These are phyloP conservation scores for Talaromyces proteolyticus DNA, from an alignment of 495 filamentous ascomycete genomes.

Conservation along the genomic window DNA sequence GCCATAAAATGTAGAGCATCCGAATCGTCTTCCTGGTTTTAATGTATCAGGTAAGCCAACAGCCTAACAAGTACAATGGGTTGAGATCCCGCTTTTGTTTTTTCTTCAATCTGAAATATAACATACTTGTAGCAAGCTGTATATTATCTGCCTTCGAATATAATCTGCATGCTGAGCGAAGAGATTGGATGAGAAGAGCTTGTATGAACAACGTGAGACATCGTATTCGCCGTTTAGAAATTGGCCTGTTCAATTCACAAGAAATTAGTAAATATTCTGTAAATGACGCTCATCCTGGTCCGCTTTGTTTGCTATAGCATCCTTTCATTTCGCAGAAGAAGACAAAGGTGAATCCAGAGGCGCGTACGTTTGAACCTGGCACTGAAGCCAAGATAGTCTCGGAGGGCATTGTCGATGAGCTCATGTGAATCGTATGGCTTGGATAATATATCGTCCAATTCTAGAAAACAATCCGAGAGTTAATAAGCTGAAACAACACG, in stretches of 20 bases:
- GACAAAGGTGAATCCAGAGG: too few species aligned
- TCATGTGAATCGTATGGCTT: conserved; percentile 67
- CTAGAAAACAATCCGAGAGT: conserved; percentile 36
- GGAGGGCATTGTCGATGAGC: conserved; percentile 79
- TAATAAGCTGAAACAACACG: conserved; percentile 2
- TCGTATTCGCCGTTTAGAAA: conserved; percentile 83
- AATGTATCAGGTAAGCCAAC: not conserved
- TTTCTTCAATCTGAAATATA: conserved; percentile 3
- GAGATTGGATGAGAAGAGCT: conserved; percentile 67
- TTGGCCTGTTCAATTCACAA: conserved; percentile 47
- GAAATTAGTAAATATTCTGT: not conserved
- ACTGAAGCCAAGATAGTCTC: conserved; percentile 75
- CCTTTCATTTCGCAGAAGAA: too few species aligned
- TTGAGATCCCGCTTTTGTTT: not conserved
- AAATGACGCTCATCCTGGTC: too few species aligned
- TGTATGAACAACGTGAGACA: conserved; percentile 76
- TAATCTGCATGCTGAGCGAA: conserved; percentile 75
- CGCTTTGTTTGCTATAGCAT: too few species aligned
- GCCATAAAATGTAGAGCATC: conserved; percentile 74
- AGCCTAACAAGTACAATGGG: not conserved
- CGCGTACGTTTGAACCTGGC: conserved; percentile 63
- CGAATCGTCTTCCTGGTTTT: conserved; percentile 65
- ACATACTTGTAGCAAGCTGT: conserved; percentile 76
- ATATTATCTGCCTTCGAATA: conserved; percentile 88
- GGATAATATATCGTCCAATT: conserved; percentile 75